Evolutionary conservation across 495 filamentous ascomycete genomes (phyloP).

Genomic region (Tuber calosporum): DNA sequence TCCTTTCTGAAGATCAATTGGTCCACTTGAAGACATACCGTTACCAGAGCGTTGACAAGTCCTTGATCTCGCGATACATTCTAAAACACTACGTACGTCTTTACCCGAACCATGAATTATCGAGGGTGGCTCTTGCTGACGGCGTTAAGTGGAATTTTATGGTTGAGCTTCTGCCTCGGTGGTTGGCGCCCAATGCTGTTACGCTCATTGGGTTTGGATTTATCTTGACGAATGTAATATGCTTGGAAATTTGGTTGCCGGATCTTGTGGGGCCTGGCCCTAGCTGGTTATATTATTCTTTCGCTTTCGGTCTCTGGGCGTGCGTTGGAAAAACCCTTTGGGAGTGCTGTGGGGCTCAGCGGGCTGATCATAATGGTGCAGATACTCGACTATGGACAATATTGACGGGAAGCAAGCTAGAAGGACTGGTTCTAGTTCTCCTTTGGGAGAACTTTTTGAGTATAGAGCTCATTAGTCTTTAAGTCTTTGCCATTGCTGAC

Average conservation of each 20-base stretch:
- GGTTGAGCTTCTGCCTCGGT: constrained; percentile 84
- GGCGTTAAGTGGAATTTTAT: constrained; percentile 89
- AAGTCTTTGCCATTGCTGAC: constrained; percentile 39
- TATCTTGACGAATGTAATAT: constrained; percentile 76
- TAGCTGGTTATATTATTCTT: constrained; percentile 88
- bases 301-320: constrained; percentile 90
- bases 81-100: constrained; percentile 80
- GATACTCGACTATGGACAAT: constrained; percentile 97
- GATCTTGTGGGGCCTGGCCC: constrained; percentile 90
- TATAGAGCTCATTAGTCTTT: constrained; percentile 43
- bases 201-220: constrained; percentile 92
- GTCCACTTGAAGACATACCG: constrained; percentile 90
- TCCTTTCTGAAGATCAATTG: constrained; percentile 62
- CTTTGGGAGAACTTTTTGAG: constrained; percentile 93
- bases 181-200: constrained; percentile 96
- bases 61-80: constrained; percentile 86
- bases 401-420: constrained; percentile 96
- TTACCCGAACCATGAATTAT: not conserved
- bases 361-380: constrained; percentile 41
- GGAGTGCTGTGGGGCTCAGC: not conserved
- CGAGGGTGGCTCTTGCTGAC: constrained; percentile 18
- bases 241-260: constrained; percentile 76
- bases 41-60: constrained; percentile 94
- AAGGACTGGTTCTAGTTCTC: constrained; percentile 88
- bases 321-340: constrained; percentile 42